Conservation (phyloP, 75 land plant genomes). For the Cupressus sempervirens region DNA sequence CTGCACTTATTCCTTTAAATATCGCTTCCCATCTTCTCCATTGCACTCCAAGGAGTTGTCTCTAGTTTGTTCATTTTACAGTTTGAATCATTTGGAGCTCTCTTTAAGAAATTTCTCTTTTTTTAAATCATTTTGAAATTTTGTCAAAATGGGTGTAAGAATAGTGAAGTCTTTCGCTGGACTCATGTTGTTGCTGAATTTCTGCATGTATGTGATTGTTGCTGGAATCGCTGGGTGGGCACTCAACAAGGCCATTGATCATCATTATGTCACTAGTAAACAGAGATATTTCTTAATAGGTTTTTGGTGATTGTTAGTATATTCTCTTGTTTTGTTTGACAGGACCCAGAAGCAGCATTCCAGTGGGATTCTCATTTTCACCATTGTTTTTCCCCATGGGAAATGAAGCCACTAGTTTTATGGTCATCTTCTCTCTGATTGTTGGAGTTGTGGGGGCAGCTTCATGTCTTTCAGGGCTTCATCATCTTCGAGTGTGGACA, state of each 20-base stretch:
- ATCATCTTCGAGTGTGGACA: no score
- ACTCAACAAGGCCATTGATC: no score
- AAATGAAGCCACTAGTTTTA: no score
- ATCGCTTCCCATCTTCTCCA: neutral
- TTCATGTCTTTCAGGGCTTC: slow-evolving; percentile 17
- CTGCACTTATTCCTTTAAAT: neutral
- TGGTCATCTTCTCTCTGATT: slow-evolving; percentile 49
- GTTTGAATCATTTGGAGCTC: neutral
- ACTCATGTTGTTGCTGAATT: slow-evolving; percentile 48
- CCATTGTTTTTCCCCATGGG: no score
- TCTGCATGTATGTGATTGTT: no score
- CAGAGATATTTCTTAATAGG: neutral
- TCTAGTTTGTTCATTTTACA: no score
- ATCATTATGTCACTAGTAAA: slow-evolving; percentile 42
- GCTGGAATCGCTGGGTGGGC: no score
- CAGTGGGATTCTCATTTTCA: no score
- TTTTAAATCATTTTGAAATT: neutral
- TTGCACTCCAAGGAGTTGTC: neutral
- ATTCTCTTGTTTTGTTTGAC: slow-evolving; percentile 10
- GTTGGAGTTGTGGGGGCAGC: slow-evolving; percentile 76
- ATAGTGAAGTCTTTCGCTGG: slow-evolving; percentile 34
- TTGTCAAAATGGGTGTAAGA: slow-evolving; percentile 18
- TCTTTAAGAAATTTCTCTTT: neutral
- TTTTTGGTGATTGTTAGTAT: no score
- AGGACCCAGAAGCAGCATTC: no score